Evolutionary conservation across 805 yeast genomes (phyloP), one percentile per base, ranked within the genome.

Genomic region (Candida taoyuanica): DNA sequence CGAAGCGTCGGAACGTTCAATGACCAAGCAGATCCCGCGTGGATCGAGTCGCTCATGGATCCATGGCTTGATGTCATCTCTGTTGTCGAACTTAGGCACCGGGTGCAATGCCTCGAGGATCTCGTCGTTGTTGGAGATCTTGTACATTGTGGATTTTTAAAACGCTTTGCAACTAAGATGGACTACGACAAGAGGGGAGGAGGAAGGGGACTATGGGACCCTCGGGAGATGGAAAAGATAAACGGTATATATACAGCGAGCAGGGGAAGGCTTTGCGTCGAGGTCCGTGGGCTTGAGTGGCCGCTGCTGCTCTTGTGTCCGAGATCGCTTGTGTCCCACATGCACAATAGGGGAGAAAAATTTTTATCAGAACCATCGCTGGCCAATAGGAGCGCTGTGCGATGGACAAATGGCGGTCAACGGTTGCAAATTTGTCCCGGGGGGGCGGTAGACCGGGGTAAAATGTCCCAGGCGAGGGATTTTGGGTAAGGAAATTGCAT

Each of bases 1-100:
- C 14, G 58, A 44, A 3, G 52, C 44, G 35, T 59, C 63, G 1
- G 60, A 55, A 44, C 64, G 49, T 36, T 58, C 64, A 43, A 60
- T 57, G 6, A 59, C 63, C 29, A 55, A 36, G 15, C 33, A 37
- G 17, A 54, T 48, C 3, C 58, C 58, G 7, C 50, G 33, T 7
- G 43, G 36, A 29, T 47, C 50, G 25, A 55, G 37, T 13, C 29
- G 36, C 11, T 46, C 47, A 28, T 46, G 47, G 21, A 55, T 33
- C 59, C 59, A 55, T 13, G 55, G 58, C 40, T 53, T 55, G 33
- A 55, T 47, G 20, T 53, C 56, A 29, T 53, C 55, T 32, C 53
- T 45, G 13, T 41, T 17, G 15, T 36, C 36, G 36, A 55, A 55
- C 18, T 42, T 32, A 2, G 60, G 60, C 4, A 52, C 48, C 12